Base-by-base conservation (phyloP, 805 yeast genomes). In the Pichia deserticola region DNA sequence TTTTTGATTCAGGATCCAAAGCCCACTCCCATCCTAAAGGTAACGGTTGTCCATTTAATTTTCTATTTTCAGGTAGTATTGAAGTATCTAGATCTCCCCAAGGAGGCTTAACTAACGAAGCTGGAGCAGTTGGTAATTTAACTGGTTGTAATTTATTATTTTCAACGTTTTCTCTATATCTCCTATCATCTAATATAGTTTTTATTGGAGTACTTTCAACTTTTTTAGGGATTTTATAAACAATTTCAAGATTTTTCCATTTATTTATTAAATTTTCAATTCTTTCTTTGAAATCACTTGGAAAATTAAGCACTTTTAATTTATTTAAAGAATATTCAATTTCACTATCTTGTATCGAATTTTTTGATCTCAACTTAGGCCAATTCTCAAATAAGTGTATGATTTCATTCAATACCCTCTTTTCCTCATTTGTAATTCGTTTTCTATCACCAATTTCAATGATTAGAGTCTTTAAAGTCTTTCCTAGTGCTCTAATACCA, bases 211-310 rank as follows among this genome's bases (percentile, higher is more conserved):
- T 54, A 30, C 46, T 68, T 40, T 75, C 62, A 8, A 45, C 67
- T 38, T 74, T 74, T 57, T 90, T 83, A 1, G 95, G 90, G 46
- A 92, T 90, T 42, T 93, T 77, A 61, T 84, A 86, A n/a, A 89
- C 90, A 77, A 87, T 80, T 61, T 85, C 83, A 51, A 87, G 76
- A 29, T 70, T 69, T 42, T 82, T 71, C 97, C 97, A 92, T 49
- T 74, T 82, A 0, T 73, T 70, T 30, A 87, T 58, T 37, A 92
- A 66, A 6, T 64, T 63, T 3, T 63, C 51, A 4, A 84, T 74
- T 47, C 73, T 65, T 1, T 48, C 50, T 54, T 64, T 60, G 35
- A 74, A 59, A 10, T 64, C 42, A 13, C 37, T 8, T 9, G 43
- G 27, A 5, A 50, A 10, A 0, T n/a, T 15, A 13, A 32, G 42